A percentile compares a stretch with the other conserved stretches of the same genome.
phyloP scores from a whole-genome alignment of 768 basidiomycete species.

The Tylopilus vinaceipallidus region DNA sequence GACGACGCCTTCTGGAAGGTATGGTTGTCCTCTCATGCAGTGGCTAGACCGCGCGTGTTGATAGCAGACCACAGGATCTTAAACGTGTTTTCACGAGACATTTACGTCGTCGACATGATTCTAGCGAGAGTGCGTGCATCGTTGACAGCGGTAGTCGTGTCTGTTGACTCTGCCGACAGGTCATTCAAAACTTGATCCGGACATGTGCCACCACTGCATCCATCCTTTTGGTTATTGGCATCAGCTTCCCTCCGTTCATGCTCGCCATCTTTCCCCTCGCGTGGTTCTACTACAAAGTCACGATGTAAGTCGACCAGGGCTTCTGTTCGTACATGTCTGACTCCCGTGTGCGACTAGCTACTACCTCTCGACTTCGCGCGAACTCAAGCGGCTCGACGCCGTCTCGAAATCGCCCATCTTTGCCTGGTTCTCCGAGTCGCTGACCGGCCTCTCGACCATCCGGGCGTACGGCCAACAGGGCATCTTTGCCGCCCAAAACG shows the following conservation, averaged over 20 bases:
- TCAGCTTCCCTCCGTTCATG: conserved; percentile 81
- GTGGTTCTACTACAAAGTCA: conserved; percentile 78
- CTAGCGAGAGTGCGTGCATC: conserved; percentile 53
- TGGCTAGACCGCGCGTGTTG: not conserved
- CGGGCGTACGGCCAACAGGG: conserved; percentile 73
- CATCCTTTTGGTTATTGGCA: conserved; percentile 70
- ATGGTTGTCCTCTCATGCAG: conserved; percentile 9
- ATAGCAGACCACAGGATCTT: conserved; percentile 52
- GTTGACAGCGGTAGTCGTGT: not conserved
- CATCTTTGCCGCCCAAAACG: conserved; percentile 66
- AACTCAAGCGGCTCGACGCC: conserved; percentile 85
- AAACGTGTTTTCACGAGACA: conserved; percentile 90
- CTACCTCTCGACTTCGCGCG: conserved; percentile 82
- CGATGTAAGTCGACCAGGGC: conserved; percentile 51
- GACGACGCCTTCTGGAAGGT: conserved; percentile 82
- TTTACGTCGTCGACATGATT: conserved; percentile 81
- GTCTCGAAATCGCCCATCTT: conserved; percentile 91
- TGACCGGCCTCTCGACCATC: conserved; percentile 78
- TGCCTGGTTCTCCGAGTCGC: conserved; percentile 79
- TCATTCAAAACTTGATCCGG: conserved; percentile 69
- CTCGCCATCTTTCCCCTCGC: conserved; percentile 71
- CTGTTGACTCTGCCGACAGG: conserved; percentile 21
- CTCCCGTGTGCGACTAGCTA: conserved; percentile 47
- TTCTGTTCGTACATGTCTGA: not conserved
- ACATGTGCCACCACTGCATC: conserved; percentile 58